Percentiles rank a stretch among this genome's conserved stretches.
Conservation (phyloP, 2,329 filamentous ascomycete species). For the Aspergillus melleus region DNA sequence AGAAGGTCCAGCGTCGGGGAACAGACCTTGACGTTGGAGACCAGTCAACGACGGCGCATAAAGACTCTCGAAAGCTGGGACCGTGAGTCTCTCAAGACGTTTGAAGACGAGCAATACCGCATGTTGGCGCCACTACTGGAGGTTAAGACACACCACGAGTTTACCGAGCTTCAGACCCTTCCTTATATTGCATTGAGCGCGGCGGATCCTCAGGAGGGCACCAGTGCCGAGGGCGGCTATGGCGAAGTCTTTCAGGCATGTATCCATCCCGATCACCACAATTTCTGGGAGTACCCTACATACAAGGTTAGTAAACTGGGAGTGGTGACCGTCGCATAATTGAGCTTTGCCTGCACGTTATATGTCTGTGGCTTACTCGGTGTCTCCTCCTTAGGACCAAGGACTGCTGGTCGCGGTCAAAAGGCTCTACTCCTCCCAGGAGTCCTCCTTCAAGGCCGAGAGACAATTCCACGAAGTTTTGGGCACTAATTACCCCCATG, state of each 20-base stretch:
- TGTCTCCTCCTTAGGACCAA: neutral
- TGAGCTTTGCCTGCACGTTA: neutral
- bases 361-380: neutral
- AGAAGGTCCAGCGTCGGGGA: neutral
- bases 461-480: neutral
- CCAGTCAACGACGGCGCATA: neutral
- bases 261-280: slow-evolving; percentile 15
- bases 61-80: neutral
- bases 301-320: neutral
- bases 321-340: neutral
- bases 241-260: slow-evolving; percentile 7
- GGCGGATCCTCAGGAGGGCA: no score
- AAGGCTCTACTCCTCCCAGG: neutral
- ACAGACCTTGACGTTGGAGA: neutral
- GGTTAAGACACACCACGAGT: neutral
- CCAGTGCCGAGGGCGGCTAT: neutral
- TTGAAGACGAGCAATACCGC: slow-evolving; percentile 9
- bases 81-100: neutral
- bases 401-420: slow-evolving; percentile 6
- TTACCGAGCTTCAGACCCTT: slow-evolving; percentile 2
- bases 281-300: neutral
- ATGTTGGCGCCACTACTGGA: slow-evolving; percentile 8
- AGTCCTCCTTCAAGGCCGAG: slow-evolving; percentile 1
- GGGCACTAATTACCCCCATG: neutral
- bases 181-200: slow-evolving; percentile 2